Evolutionary conservation across 1,139 yeast genomes (phyloP), one percentile per base, ranked within the genome.

Genomic region (Blastobotrys proliferans): DNA sequence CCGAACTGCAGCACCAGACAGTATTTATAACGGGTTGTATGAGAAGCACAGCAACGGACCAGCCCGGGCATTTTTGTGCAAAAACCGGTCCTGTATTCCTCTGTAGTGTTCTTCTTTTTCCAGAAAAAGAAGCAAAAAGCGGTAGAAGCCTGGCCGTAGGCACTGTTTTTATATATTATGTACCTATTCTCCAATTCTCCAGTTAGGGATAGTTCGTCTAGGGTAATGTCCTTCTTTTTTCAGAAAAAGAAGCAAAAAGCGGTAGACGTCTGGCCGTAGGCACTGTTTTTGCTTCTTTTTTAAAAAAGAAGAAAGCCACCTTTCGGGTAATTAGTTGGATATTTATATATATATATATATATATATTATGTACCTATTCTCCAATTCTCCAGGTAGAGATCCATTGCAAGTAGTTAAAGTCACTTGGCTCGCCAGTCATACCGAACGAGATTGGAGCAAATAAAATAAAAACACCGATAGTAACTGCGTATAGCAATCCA

Each of bases 381-480:
- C 38, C 19, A 27, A 44, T 73, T 57, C 75, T 74, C 98, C 98
- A 92, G 5, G 86, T 68, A 30, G 73, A 65, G 55, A 92, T 72
- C 76, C 92, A 75, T 63, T 84, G 80, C 68, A 92, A 73, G 67
- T 87, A 79, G 41, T 68, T 66, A 73, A 74, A 92, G 49, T 86
- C 69, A 25, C 67, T 63, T 47, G 79, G 75, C 46, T 87, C 83
- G 38, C 97, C 97, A 45, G 73, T 81, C 94, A 94, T 81, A 60
- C 99, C 99, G 60, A 85, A 84, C 1, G 95, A 77, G 44, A 92
- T 69, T 57, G 85, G 84, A 53, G 87, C 73, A 67, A 85, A 83
- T 63, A 75, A 73, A 68, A 78, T 70, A 73, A 87, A 92, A 45
- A 80, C 69, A 28, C 80, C 86, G 50, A 79, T 70, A 35, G 85